A percentile compares a stretch with the other conserved stretches of the same genome.
Conservation (phyloP, 768 basidiomycete species). For the Inosperma sp. region DNA sequence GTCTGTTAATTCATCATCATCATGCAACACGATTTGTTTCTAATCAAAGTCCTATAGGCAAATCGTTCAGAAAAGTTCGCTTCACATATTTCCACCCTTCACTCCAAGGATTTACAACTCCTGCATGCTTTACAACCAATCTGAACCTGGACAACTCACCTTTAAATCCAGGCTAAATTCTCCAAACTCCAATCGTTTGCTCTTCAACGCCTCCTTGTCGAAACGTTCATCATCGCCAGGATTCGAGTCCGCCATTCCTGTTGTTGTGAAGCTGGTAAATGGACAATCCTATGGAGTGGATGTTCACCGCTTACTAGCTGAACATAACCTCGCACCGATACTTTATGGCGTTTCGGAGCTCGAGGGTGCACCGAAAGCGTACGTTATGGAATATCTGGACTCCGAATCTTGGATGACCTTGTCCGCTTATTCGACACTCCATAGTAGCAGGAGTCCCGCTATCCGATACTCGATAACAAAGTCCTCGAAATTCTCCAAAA, state of each 20-base stretch:
- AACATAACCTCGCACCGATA: constrained; percentile 1
- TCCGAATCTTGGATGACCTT: background rate
- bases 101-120: constrained; percentile 5
- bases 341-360: constrained; percentile 3
- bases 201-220: background rate
- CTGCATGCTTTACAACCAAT: background rate
- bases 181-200: background rate
- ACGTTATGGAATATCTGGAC: constrained; percentile 6
- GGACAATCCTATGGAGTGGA: constrained; percentile 1
- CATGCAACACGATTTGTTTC: background rate
- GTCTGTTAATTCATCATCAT: background rate
- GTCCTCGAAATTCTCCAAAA: constrained; percentile 1
- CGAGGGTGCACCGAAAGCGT: constrained; percentile 1
- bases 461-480: background rate
- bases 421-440: background rate
- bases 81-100: background rate
- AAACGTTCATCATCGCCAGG: background rate
- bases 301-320: constrained; percentile 1
- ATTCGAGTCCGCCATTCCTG: too few species aligned
- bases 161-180: constrained; percentile 1
- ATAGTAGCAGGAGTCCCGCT: background rate
- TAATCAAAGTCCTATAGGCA: background rate
- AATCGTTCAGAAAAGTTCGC: background rate
- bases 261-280: constrained; percentile 4
- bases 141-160: background rate